Base-by-base conservation (phyloP, 1,139 yeast genomes). In the Taphrina sp. region DNA sequence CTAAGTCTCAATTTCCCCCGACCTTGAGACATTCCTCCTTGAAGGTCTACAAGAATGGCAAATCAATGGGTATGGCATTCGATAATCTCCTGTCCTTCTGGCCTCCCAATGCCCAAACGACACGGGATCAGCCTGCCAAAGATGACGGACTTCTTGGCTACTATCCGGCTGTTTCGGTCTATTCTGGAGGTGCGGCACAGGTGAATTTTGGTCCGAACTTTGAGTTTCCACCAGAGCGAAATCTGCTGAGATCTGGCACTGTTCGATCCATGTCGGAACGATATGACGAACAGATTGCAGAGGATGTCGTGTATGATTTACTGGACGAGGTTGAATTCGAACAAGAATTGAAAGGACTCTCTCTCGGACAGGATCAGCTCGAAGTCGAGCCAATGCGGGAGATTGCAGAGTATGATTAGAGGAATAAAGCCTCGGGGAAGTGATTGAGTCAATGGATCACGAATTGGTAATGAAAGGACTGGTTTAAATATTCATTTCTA, bases 131-230 rank as follows among this genome's bases (percentile, higher is more conserved):
- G 58, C 57, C 56, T 59, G 49, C 63, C 5, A 31, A 24, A 2
- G 90, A 92, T 67, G 96, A 92, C 66, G 95, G 95, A 1, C 74
- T 80, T 45, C 70, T 89, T 56, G 98, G 97, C 0, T 92, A 94
- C 67, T 92, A 82, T 69, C 98, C 98, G 1, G 87, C 90, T 72
- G 74, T 88, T 31, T 85, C 95, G 56, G 86, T 85, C 33, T 92
- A 81, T 66, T 80, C 81, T 61, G 85, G 85, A 8, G 98, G 97
- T 0, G 73, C 78, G 12, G 95, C 87, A 5, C 72, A 77, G 56
- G 69, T 88, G 55, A 82, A 82, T 62, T 74, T 86, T 12, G 89
- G 90, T 0, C 89, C 90, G 0, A 71, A 78, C n/a, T 80, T 85
- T 62, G 72, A 73, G 58, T 73, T 60, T 57, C 64, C 67, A 2